Evolutionary conservation across 1,139 yeast genomes (phyloP).

Genomic region (Meyerozyma guilliermondii): DNA sequence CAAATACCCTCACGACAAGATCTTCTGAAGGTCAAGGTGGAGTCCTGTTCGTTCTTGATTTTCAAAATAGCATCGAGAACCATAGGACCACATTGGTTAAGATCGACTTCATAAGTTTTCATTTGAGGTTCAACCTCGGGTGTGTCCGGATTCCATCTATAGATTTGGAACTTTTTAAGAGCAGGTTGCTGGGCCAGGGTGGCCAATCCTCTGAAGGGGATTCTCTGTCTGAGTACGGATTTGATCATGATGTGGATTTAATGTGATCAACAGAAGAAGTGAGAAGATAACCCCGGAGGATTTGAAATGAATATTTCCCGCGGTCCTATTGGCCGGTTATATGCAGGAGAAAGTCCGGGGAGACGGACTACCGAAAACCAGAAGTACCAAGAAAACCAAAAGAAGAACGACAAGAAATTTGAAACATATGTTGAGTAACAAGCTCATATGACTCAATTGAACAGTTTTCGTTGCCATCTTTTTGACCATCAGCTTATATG

Average conservation of each 20-base stretch:
- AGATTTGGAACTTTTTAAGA: conserved; percentile 81
- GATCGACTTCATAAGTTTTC: conserved; percentile 78
- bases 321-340: neutral
- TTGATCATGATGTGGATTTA: conserved; percentile 15
- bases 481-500: too few species aligned
- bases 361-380: neutral
- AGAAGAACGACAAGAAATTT: too few species aligned
- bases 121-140: conserved; percentile 90
- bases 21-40: conserved; percentile 93
- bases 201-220: conserved; percentile 33
- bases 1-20: conserved; percentile 99
- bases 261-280: neutral
- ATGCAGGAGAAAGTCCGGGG: conserved; percentile 1
- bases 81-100: conserved; percentile 96
- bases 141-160: conserved; percentile 98
- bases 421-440: too few species aligned
- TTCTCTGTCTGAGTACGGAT: conserved; percentile 15
- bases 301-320: conserved; percentile 2
- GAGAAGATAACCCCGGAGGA: conserved; percentile 1
- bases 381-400: too few species aligned
- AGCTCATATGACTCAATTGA: too few species aligned
- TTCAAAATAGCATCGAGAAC: conserved; percentile 90
- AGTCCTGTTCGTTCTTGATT: conserved; percentile 93
- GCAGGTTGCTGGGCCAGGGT: conserved; percentile 46
- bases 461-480: too few species aligned